phyloP scores from a whole-genome alignment of 2,329 filamentous ascomycete genomes.

The Diplocarpon mali region DNA sequence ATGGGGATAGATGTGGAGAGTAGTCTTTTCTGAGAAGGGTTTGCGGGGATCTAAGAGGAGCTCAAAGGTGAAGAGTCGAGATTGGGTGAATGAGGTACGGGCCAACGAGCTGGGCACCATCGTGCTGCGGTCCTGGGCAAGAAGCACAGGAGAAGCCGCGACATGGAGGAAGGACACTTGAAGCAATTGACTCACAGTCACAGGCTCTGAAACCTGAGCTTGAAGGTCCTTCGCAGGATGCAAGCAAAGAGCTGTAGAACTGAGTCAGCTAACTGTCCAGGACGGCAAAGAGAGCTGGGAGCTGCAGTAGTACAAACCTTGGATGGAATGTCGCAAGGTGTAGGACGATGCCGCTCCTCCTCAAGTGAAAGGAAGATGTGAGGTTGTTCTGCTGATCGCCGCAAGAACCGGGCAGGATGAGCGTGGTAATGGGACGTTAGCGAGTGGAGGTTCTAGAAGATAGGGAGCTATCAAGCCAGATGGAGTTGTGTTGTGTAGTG shows the following conservation, averaged over 20 bases:
- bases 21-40: background rate
- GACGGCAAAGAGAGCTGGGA: background rate
- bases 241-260: slow-evolving; percentile 14
- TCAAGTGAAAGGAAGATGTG: slow-evolving; percentile 5
- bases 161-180: background rate
- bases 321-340: slow-evolving; percentile 4
- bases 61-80: background rate
- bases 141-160: background rate
- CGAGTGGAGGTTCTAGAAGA: slow-evolving; percentile 27
- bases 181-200: slow-evolving; percentile 17
- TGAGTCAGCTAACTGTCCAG: slow-evolving; percentile 9
- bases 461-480: slow-evolving; percentile 30
- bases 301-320: slow-evolving; percentile 13
- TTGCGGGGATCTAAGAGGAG: background rate
- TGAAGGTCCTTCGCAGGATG: slow-evolving; percentile 9
- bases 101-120: too few relatives aligned
- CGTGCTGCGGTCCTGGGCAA: background rate
- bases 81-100: too few relatives aligned
- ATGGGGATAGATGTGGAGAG: background rate
- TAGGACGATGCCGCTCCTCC: slow-evolving; percentile 1
- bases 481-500: slow-evolving; percentile 9
- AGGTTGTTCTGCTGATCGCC: slow-evolving; percentile 5
- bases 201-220: slow-evolving; percentile 15
- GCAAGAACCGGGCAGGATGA: slow-evolving; percentile 7
- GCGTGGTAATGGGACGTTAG: slow-evolving; percentile 20